These are phyloP conservation scores for Proteromonas lacertae DNA, from an alignment of 352 stramenopile genomes.

Conservation along the genomic window DNA sequence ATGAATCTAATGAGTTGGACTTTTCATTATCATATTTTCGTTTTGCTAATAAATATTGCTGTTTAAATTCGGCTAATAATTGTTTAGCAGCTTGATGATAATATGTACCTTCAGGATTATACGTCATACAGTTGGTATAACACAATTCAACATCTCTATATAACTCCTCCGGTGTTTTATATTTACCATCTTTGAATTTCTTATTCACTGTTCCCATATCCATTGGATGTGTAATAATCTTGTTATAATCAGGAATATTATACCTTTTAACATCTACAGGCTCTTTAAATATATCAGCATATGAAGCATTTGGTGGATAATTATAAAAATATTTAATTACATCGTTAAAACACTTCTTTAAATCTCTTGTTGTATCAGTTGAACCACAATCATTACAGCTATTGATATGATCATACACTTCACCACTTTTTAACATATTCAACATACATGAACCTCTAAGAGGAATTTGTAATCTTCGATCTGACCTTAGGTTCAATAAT, in stretches of 20 bases:
- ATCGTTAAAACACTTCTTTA: too few species aligned
- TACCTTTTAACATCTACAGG: constrained; percentile 83
- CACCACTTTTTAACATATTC: too few species aligned
- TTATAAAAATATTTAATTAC: too few species aligned
- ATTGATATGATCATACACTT: too few species aligned
- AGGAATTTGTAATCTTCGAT: too few species aligned
- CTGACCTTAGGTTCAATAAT: too few species aligned
- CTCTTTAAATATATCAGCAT: constrained; percentile 73
- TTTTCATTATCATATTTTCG: constrained; percentile 12
- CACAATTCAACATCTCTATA: constrained; percentile 28
- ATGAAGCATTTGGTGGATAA: too few species aligned
- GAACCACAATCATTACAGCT: too few species aligned
- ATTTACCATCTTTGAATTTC: constrained; percentile 60
- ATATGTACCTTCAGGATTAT: constrained; percentile 74
- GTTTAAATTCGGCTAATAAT: constrained; percentile 22
- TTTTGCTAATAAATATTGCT: constrained; percentile 19
- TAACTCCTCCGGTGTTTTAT: constrained; percentile 44
- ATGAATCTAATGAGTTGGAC: constrained; percentile 14
- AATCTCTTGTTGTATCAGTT: too few species aligned
- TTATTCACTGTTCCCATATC: constrained; percentile 92
- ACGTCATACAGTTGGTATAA: constrained; percentile 58
- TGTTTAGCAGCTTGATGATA: constrained; percentile 41
- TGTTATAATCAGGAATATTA: constrained; percentile 85
- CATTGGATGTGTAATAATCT: constrained; percentile 88
- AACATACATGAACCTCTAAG: too few species aligned